phyloP scores from a whole-genome alignment of 495 filamentous ascomycete species.

The Amniculicola lignicola region DNA sequence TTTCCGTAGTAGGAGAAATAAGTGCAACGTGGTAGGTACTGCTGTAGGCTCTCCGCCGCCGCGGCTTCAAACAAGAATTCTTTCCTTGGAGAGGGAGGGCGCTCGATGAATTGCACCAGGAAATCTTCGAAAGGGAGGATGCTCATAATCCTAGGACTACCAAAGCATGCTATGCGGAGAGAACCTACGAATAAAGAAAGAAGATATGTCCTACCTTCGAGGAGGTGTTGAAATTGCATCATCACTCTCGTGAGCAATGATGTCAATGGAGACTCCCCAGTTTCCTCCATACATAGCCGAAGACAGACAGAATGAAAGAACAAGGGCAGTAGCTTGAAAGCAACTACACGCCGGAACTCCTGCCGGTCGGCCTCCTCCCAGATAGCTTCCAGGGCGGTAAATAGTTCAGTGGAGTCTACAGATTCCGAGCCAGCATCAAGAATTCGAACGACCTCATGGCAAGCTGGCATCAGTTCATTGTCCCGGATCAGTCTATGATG shows the following conservation, averaged over 20 bases:
- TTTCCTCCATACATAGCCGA: background rate
- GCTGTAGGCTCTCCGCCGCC: slow-evolving; percentile 31
- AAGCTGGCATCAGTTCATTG: slow-evolving; percentile 9
- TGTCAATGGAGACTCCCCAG: background rate
- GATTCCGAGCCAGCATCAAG: slow-evolving; percentile 2
- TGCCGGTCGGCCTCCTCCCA: slow-evolving; percentile 44
- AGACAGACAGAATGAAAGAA: slow-evolving; percentile 36
- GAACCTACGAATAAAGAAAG: slow-evolving; percentile 33
- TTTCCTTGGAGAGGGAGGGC: slow-evolving; percentile 35
- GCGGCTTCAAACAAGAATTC: slow-evolving; percentile 45
- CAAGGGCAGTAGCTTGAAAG: slow-evolving; percentile 30
- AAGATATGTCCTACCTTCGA: slow-evolving; percentile 35
- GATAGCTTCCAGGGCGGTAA: slow-evolving; percentile 31
- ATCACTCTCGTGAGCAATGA: slow-evolving; percentile 14
- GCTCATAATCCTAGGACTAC: slow-evolving; percentile 11
- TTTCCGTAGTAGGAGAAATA: slow-evolving; percentile 46
- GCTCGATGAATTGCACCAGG: slow-evolving; percentile 34
- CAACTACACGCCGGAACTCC: slow-evolving; percentile 38
- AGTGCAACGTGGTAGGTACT: slow-evolving; percentile 17
- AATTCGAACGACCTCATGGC: slow-evolving; percentile 1
- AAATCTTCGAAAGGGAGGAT: slow-evolving; percentile 34
- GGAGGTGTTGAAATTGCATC: slow-evolving; percentile 27
- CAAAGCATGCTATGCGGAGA: slow-evolving; percentile 30
- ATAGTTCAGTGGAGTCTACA: slow-evolving; percentile 10
- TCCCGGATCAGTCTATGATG: slow-evolving; percentile 14